Percentiles rank a stretch among this genome's conserved stretches.
Evolutionary conservation across 768 basidiomycete genomes (phyloP).

Genomic region (Brasilioporus rufonigricans): DNA sequence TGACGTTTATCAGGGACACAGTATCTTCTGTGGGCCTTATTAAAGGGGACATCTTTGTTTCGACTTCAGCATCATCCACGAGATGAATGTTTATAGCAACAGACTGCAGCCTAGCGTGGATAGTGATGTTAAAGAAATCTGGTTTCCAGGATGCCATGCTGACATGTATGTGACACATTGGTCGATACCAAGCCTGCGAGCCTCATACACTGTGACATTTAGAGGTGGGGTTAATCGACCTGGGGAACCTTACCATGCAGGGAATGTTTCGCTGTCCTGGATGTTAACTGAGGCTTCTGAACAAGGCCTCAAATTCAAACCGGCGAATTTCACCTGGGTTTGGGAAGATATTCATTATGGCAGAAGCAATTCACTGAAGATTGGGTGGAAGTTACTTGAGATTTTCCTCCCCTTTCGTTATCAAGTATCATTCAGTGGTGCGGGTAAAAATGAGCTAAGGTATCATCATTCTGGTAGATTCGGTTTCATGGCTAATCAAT

Average conservation of each 20-base stretch:
- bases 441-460: neutral
- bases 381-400: neutral
- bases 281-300: neutral
- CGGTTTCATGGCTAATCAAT: too few relatives aligned
- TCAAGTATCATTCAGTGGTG: neutral
- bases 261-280: neutral
- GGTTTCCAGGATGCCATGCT: conserved; percentile 1
- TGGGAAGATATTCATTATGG: neutral
- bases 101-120: neutral
- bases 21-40: neutral
- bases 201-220: neutral
- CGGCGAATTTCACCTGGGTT: neutral
- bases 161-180: neutral
- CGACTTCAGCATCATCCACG: neutral
- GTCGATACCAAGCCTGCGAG: too few relatives aligned
- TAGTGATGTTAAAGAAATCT: too few relatives aligned
- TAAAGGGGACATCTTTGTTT: neutral
- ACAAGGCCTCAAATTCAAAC: neutral
- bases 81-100: neutral
- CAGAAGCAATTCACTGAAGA: neutral
- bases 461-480: neutral
- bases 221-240: neutral
- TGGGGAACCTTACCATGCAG: neutral
- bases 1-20: neutral
- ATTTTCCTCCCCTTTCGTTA: neutral